Conservation (phyloP, 2,329 filamentous ascomycete species). For the Zasmidium citrigriseum region DNA sequence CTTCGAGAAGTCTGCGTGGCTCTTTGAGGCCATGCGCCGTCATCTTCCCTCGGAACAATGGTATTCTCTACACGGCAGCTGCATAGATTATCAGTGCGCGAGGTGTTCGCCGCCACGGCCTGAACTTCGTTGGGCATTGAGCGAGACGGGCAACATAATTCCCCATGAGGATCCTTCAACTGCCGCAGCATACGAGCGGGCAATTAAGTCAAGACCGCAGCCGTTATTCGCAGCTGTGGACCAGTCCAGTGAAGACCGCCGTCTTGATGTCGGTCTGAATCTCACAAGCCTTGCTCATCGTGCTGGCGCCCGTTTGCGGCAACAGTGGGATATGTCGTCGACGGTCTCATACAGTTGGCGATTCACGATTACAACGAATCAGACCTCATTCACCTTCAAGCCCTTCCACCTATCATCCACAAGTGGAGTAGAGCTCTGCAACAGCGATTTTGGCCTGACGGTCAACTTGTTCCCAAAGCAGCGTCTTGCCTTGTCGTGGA, state of each 20-base stretch:
- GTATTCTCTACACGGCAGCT: conserved; percentile 7
- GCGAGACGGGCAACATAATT: conserved; percentile 35
- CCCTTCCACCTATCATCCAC: conserved; percentile 24
- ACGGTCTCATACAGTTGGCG: conserved; percentile 22
- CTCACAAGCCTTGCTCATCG: conserved; percentile 32
- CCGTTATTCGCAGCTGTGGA: conserved; percentile 22
- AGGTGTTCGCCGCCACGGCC: conserved; percentile 43
- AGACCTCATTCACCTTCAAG: conserved; percentile 9
- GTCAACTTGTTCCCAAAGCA: conserved; percentile 55
- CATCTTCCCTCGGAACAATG: conserved; percentile 21
- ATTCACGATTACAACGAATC: conserved; percentile 22
- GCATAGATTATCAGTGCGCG: conserved; percentile 7
- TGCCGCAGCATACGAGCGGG: conserved; percentile 53
- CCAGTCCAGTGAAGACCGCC: neutral
- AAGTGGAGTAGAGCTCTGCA: conserved; percentile 7
- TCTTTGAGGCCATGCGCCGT: conserved; percentile 29
- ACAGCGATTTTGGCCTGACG: conserved; percentile 30
- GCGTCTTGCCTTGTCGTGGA: conserved; percentile 59
- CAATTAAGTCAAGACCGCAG: conserved; percentile 52
- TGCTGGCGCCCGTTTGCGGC: conserved; percentile 25
- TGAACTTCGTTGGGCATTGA: conserved; percentile 39
- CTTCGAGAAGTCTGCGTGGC: conserved; percentile 21
- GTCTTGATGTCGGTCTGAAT: conserved; percentile 31
- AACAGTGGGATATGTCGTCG: neutral
- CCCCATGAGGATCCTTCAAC: conserved; percentile 54